These are phyloP conservation scores for Pythium phragmiticola DNA, from an alignment of 352 stramenopile species.

Conservation along the genomic window DNA sequence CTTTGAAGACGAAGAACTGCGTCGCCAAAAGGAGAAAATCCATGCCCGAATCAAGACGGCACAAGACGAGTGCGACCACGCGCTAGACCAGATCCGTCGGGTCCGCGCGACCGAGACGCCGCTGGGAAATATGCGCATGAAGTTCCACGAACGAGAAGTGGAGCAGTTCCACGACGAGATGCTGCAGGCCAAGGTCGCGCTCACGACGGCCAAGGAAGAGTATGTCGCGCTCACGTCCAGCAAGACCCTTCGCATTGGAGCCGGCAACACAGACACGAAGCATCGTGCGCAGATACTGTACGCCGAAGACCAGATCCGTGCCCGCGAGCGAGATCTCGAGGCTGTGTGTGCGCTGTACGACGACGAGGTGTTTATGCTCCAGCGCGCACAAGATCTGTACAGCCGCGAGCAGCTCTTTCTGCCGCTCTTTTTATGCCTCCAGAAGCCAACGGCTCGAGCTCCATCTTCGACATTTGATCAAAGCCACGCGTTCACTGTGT, in stretches of 20 bases:
- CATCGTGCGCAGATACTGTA: conserved; percentile 69
- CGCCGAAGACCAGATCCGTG: conserved; percentile 70
- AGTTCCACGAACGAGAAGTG: conserved; percentile 66
- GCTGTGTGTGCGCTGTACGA: conserved; percentile 48
- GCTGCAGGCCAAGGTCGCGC: conserved; percentile 40
- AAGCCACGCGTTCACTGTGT: conserved; percentile 24
- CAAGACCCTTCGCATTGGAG: conserved; percentile 37
- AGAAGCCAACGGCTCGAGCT: conserved; percentile 10
- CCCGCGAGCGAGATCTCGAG: conserved; percentile 59
- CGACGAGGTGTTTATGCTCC: conserved; percentile 72
- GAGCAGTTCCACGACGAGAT: conserved; percentile 46
- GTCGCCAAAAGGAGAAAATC: conserved; percentile 42
- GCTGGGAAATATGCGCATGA: conserved; percentile 45
- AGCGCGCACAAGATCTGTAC: conserved; percentile 53
- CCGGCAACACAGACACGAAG: conserved; percentile 43
- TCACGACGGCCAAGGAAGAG: conserved; percentile 60
- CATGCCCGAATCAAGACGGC: conserved; percentile 43
- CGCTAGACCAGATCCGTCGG: conserved; percentile 35
- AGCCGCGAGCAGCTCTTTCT: conserved; percentile 67
- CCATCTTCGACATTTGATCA: conserved; percentile 4
- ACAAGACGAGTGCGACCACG: conserved; percentile 35
- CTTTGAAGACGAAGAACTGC: conserved; percentile 55
- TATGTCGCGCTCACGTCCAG: conserved; percentile 56
- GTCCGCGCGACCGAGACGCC: conserved; percentile 46
- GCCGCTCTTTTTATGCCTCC: conserved; percentile 53